Evolutionary conservation across 2,329 filamentous ascomycete species (phyloP).

Genomic region (Eutypa lata): DNA sequence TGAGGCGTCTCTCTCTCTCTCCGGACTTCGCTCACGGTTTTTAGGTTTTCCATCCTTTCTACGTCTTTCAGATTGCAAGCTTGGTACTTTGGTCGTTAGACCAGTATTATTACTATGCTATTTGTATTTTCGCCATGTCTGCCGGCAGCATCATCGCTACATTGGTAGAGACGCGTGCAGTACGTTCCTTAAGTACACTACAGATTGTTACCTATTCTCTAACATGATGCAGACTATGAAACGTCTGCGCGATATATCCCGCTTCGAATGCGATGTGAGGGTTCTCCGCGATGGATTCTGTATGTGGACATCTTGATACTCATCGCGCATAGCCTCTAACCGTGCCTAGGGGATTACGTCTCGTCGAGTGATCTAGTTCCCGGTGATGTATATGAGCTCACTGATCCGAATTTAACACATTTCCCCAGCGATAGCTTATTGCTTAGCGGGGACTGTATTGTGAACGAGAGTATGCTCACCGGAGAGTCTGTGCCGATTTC

Average conservation of each 20-base stretch:
- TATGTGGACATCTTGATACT: conserved; percentile 35
- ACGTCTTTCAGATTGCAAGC: conserved; percentile 96
- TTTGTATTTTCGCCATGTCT: conserved; percentile 93
- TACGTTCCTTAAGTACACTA: conserved; percentile 36
- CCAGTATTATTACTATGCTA: conserved; percentile 95
- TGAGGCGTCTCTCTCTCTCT: conserved; percentile 5
- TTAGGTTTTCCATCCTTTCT: conserved; percentile 92
- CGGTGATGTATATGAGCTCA: conserved; percentile 94
- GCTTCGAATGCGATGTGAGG: conserved; percentile 91
- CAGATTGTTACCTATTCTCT: conserved; percentile 1
- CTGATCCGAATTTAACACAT: conserved; percentile 82
- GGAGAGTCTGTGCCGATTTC: conserved; percentile 96
- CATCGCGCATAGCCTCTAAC: conserved; percentile 19
- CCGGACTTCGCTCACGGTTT: conserved; percentile 15
- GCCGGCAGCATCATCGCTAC: conserved; percentile 88
- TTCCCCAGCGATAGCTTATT: conserved; percentile 91
- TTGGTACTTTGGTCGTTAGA: conserved; percentile 92
- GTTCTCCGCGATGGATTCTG: conserved; percentile 95
- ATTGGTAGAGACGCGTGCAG: conserved; percentile 81
- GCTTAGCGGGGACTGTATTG: conserved; percentile 91
- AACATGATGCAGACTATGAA: conserved; percentile 67
- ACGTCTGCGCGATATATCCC: conserved; percentile 84
- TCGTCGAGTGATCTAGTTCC: conserved; percentile 86
- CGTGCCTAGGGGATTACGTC: conserved; percentile 68
- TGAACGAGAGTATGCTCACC: conserved; percentile 99